Base-by-base conservation (phyloP, 495 filamentous ascomycete genomes). In the Evansstolkia leycettana region DNA sequence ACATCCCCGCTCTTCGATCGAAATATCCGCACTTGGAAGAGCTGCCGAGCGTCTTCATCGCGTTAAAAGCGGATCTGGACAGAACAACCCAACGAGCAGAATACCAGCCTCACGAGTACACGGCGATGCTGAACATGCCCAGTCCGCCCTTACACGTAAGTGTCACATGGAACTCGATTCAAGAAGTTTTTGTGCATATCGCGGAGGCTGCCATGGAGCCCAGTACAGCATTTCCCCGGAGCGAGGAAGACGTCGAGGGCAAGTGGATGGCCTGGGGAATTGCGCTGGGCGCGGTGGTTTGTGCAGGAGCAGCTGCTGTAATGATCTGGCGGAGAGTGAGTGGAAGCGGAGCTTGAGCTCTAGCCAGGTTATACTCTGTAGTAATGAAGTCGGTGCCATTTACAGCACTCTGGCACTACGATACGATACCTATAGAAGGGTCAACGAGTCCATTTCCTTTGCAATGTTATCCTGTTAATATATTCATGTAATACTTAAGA, bases 131-230 rank as follows among this genome's bases (percentile, higher is more conserved):
- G 43, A 93, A 93, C 70, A 62, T 72, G 55, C 52, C 64, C 3
- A 75, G 76, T 35, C 74, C 89, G 9, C 90, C 90, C 6, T 57
- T 95, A 36, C 90, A 98, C 65, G 92, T 94, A 20, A 93, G 85
- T 54, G 83, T 83, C 26, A 90, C 78, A 5, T 96, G 90, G 90
- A 74, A 65, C 34, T 86, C 80, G 29, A 90, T 95, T 36, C 78
- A 77, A 29, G 90, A 98, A 52, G 69, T 94, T 4, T 96, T 95
- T 62, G 86, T 94, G 0, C 55, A 77, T 48, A 70, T 84, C 31
- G 90, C 92, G 7, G 90, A 98, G 58, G 84, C 84, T 20, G 90
- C 90, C 0, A 82, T 86, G 40, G 81, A 84, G 47, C 90, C 90
- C 2, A 84, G 78, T 37, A 81, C 74, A 0, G 88, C 81, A 6